Evolutionary conservation across 1,284 basidiomycete genomes (phyloP).

Genomic region (Ceraceosorus bombacis): DNA sequence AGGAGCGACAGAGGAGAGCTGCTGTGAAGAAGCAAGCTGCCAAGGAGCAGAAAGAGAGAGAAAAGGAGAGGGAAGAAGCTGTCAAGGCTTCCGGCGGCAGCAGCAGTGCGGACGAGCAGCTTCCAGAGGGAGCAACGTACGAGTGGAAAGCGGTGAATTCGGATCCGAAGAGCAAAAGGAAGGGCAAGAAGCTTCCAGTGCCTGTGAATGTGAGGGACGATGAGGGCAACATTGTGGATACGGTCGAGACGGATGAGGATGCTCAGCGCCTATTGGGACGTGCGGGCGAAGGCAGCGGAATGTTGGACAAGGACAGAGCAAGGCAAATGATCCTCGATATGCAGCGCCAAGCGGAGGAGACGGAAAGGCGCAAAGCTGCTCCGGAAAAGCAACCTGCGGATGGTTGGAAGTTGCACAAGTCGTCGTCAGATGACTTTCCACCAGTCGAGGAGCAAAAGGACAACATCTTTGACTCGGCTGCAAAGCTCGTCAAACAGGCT

Average conservation of each 20-base stretch:
- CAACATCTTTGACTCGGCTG: too few relatives aligned
- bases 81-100: constrained; percentile 8
- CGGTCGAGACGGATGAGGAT: constrained; percentile 2
- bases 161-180: background rate
- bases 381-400: too few relatives aligned
- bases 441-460: too few relatives aligned
- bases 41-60: background rate
- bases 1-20: constrained; percentile 12
- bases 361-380: too few relatives aligned
- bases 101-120: constrained; percentile 6
- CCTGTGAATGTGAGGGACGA: background rate
- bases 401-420: too few relatives aligned
- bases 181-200: constrained; percentile 3
- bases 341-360: constrained; percentile 4
- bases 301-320: constrained; percentile 1
- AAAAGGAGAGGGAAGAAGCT: background rate
- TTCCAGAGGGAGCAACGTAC: constrained; percentile 13
- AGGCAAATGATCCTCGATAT: constrained; percentile 1
- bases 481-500: too few relatives aligned
- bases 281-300: background rate
- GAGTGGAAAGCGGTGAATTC: constrained; percentile 12
- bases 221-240: constrained; percentile 6
- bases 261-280: constrained; percentile 1
- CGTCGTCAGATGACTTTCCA: too few relatives aligned
- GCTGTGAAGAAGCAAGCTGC: constrained; percentile 5